Conservation (phyloP, 306 rosid species). For the Pyrus communis region DNA sequence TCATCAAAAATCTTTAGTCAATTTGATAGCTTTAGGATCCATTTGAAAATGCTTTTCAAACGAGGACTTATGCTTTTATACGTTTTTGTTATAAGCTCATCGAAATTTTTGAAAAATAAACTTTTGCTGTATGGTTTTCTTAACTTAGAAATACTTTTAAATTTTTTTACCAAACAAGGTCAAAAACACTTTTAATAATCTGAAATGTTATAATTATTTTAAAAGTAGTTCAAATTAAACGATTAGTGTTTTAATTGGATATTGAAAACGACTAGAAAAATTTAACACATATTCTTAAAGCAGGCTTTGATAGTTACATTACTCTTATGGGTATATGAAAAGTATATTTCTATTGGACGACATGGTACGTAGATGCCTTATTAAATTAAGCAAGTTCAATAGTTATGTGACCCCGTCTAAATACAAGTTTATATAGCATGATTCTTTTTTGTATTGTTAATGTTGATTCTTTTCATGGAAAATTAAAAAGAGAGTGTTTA, state of each 20-base stretch:
- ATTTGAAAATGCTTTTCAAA: neutral
- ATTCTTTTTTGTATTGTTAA: neutral
- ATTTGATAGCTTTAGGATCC: neutral
- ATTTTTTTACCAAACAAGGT: too few species aligned
- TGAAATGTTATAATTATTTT: too few species aligned
- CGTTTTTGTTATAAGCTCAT: too few species aligned
- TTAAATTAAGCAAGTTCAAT: neutral
- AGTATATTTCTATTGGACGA: neutral
- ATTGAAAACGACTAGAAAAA: neutral
- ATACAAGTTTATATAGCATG: neutral
- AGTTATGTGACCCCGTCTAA: neutral
- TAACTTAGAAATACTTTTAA: neutral
- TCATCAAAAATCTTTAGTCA: neutral
- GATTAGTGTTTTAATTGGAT: neutral
- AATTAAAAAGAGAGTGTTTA: conserved; percentile 11
- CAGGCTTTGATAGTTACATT: neutral
- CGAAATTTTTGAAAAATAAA: too few species aligned
- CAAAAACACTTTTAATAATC: neutral
- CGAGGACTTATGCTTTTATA: neutral
- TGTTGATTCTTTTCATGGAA: neutral
- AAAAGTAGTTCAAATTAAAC: neutral
- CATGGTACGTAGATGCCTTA: neutral
- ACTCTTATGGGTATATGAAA: neutral
- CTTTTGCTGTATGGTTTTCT: neutral
- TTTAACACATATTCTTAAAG: neutral